Base-by-base conservation (phyloP, 805 yeast species). In the Candida verbasci region DNA sequence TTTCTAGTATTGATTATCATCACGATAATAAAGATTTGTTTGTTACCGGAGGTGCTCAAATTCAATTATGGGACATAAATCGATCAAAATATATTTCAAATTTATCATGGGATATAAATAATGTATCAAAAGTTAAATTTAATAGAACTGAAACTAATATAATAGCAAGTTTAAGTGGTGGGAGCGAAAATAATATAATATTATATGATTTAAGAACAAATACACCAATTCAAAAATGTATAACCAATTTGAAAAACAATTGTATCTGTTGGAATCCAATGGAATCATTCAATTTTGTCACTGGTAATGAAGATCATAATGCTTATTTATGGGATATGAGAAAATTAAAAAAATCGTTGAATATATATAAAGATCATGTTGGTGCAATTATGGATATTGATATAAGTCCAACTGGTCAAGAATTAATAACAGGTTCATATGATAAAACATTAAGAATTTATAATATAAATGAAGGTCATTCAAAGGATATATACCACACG, bases 41-140 rank as follows among this genome's bases (percentile, higher is more conserved):
- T 62, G 95, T 86, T 4, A 89, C 98, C 5, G 97, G 96, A 23
- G 97, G 98, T 43, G 85, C 86, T 0, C 68, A 74, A 12, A 83
- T 94, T 38, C 87, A 89, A 53, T 60, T 94, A n/a, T 93, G 99
- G 99, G 95, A 93, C 58, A 66, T 78, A 37, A 73, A 74, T 45
- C 73, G 98, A 50, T 77, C 86, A 18, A 79, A 83, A 49, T 88
- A 95, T 18, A 58, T 83, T 3, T 70, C 86, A 6, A 74, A 86
- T 47, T 64, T 93, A 34, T 77, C 94, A 2, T 93, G 99, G 99
- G 98, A 97, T 34, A 95, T 95, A 8, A 98, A 93, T 57, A 88
- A 88, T 53, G 72, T 91, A 37, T 79, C 72, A 37, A 71, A 80
- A 6, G 96, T 91, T 24, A 78, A 79, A 52, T 93, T 91, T 62